A percentile compares a stretch with the other conserved stretches of the same genome.
Evolutionary conservation across 805 yeast species (phyloP).

Genomic region (Kodamaea neixiangensis): DNA sequence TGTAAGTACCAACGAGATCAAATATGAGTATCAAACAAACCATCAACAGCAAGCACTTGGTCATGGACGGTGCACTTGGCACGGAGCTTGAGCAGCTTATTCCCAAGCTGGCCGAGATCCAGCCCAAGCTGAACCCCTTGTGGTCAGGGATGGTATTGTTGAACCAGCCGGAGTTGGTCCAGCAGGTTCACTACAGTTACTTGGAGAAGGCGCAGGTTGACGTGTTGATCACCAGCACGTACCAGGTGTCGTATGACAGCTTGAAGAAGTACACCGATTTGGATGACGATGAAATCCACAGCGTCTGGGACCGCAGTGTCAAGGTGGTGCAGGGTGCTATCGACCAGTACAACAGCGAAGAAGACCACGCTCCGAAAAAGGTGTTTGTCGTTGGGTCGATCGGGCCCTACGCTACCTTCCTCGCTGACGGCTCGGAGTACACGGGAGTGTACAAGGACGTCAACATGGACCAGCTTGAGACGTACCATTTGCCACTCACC

Average conservation of each 20-base stretch:
- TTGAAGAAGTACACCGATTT: constrained; percentile 26
- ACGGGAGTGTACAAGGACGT: constrained; percentile 60
- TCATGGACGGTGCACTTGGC: constrained; percentile 19
- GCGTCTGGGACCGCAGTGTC: constrained; percentile 27
- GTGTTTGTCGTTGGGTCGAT: constrained; percentile 57
- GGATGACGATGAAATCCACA: constrained; percentile 16
- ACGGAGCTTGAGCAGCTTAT: constrained; percentile 21
- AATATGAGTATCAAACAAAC: constrained; percentile 7
- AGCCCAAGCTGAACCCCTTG: constrained; percentile 39
- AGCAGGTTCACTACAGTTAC: constrained; percentile 52
- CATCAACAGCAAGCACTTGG: constrained; percentile 7
- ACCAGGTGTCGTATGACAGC: constrained; percentile 55
- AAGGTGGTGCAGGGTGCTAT: constrained; percentile 25
- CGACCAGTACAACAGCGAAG: not conserved
- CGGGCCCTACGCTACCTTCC: constrained; percentile 77
- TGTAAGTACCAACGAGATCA: constrained; percentile 2
- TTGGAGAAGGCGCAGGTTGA: constrained; percentile 54
- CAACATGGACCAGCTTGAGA: constrained; percentile 37
- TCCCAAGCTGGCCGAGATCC: constrained; percentile 16
- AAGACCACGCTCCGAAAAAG: constrained; percentile 9
- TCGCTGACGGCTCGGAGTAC: constrained; percentile 71
- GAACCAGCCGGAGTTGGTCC: constrained; percentile 44
- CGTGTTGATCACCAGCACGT: constrained; percentile 56
- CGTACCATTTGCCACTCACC: constrained; percentile 52
- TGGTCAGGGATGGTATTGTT: constrained; percentile 65